Conservation (phyloP, 495 filamentous ascomycete genomes). For the Elaphomyces granulatus region DNA sequence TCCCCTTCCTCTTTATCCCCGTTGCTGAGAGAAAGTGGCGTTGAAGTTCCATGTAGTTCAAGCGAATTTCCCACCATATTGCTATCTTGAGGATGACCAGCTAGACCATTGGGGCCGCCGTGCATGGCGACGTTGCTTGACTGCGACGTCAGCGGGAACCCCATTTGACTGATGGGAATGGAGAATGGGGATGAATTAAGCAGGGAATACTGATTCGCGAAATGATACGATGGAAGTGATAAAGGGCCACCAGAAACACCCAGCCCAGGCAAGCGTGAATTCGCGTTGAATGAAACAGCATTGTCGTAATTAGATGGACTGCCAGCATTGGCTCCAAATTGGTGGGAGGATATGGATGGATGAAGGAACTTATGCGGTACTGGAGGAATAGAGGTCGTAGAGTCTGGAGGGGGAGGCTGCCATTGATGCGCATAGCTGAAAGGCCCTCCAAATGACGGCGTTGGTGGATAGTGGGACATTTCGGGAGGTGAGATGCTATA, state of each 20-base stretch:
- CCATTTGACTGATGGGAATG: conserved; percentile 14
- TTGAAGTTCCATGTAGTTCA: neutral
- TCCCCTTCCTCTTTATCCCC: conserved; percentile 55
- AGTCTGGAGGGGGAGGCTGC: conserved; percentile 14
- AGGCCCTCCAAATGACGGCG: conserved; percentile 35
- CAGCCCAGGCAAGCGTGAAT: conserved; percentile 16
- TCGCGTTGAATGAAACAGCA: conserved; percentile 11
- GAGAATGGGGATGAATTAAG: conserved; percentile 18
- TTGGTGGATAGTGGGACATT: conserved; percentile 44
- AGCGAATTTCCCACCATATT: neutral
- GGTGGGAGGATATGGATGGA: conserved; percentile 5
- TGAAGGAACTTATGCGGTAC: conserved; percentile 13
- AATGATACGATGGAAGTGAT: conserved; percentile 21
- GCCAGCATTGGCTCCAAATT: conserved; percentile 13
- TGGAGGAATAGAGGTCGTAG: conserved; percentile 4
- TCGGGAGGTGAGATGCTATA: conserved; percentile 3
- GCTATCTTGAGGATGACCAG: neutral
- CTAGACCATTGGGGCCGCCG: neutral
- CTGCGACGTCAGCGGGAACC: conserved; percentile 14
- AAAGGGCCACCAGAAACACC: conserved; percentile 13
- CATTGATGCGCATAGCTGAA: conserved; percentile 22
- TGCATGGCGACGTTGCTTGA: conserved; percentile 1
- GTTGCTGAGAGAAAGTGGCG: conserved; percentile 6
- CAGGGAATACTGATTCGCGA: conserved; percentile 10
- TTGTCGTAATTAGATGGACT: conserved; percentile 12